A percentile compares a stretch with the other conserved stretches of the same genome.
phyloP scores from a whole-genome alignment of 2,329 filamentous ascomycete genomes.

The Acrodontium crateriforme region DNA sequence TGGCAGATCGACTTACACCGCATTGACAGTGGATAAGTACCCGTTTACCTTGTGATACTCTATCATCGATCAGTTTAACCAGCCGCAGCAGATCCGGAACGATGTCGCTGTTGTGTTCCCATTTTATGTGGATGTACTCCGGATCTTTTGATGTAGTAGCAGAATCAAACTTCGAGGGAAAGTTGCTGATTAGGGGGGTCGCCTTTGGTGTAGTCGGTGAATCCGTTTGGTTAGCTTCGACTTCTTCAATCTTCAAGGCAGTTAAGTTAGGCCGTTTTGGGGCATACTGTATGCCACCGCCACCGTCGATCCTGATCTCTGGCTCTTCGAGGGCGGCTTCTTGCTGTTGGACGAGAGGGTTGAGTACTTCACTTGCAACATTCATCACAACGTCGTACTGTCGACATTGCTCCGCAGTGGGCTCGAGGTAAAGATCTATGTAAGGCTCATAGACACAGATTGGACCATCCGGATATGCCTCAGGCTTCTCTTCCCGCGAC shows the following conservation, averaged over 20 bases:
- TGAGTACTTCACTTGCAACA: slow-evolving; percentile 66
- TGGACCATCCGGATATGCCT: slow-evolving; percentile 69
- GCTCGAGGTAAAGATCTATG: slow-evolving; percentile 68
- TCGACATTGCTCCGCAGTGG: slow-evolving; percentile 61
- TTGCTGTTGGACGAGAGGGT: slow-evolving; percentile 45
- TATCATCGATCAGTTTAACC: slow-evolving; percentile 62
- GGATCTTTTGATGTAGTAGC: slow-evolving; percentile 35
- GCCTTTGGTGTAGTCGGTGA: slow-evolving; percentile 40
- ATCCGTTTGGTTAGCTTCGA: slow-evolving; percentile 9
- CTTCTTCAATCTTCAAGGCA: not conserved
- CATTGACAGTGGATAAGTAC: slow-evolving; percentile 78
- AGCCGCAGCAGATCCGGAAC: slow-evolving; percentile 60
- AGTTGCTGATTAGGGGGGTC: slow-evolving; percentile 28
- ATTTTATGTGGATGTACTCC: slow-evolving; percentile 76
- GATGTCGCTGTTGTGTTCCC: slow-evolving; percentile 83
- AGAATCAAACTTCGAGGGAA: slow-evolving; percentile 2
- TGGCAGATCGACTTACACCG: slow-evolving; percentile 72
- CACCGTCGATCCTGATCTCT: slow-evolving; percentile 15
- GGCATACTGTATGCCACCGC: slow-evolving; percentile 21
- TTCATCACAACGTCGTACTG: slow-evolving; percentile 75
- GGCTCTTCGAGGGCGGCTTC: slow-evolving; percentile 17
- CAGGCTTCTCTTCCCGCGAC: slow-evolving; percentile 55
- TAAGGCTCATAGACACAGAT: slow-evolving; percentile 69
- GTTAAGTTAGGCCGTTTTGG: slow-evolving; percentile 11
- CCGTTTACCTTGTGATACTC: slow-evolving; percentile 58